Evolutionary conservation across 345 rosid species (phyloP).

Genomic region (Kandelia obovata): DNA sequence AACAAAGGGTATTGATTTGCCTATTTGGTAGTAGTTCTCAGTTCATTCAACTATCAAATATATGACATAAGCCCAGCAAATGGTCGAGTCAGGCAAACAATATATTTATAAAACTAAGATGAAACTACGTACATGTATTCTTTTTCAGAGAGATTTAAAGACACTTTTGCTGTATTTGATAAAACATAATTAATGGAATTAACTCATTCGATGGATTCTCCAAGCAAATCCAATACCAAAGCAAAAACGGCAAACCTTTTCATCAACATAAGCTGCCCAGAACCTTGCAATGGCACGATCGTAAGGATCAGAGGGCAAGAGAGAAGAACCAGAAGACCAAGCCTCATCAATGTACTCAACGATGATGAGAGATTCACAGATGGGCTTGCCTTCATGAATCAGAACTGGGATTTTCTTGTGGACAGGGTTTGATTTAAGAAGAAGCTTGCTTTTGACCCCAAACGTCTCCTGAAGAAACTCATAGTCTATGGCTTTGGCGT

Average conservation of each 20-base stretch:
- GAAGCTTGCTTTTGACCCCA: constrained; percentile 52
- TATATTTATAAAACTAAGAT: too few relatives aligned
- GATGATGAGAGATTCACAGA: constrained; percentile 64
- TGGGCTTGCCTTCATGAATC: constrained; percentile 48
- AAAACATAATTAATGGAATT: too few relatives aligned
- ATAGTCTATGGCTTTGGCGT: constrained; percentile 53
- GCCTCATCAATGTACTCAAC: constrained; percentile 63
- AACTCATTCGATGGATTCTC: too few relatives aligned
- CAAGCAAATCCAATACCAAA: background rate
- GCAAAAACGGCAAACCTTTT: constrained; percentile 39
- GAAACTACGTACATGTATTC: too few relatives aligned
- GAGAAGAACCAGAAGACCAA: constrained; percentile 58
- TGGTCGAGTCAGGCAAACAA: too few relatives aligned
- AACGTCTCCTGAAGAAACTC: constrained; percentile 52
- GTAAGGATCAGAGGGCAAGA: constrained; percentile 62
- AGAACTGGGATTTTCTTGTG: constrained; percentile 81
- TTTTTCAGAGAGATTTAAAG: too few relatives aligned
- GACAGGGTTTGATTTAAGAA: constrained; percentile 65
- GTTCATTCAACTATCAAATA: too few relatives aligned
- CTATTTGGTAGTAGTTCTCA: too few relatives aligned
- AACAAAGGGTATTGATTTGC: too few relatives aligned
- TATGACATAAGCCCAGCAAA: too few relatives aligned
- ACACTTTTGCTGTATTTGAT: too few relatives aligned
- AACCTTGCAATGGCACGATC: constrained; percentile 70
- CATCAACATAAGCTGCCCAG: constrained; percentile 69